phyloP scores from a whole-genome alignment of 2,329 filamentous ascomycete genomes.

The Penicillium sp. region DNA sequence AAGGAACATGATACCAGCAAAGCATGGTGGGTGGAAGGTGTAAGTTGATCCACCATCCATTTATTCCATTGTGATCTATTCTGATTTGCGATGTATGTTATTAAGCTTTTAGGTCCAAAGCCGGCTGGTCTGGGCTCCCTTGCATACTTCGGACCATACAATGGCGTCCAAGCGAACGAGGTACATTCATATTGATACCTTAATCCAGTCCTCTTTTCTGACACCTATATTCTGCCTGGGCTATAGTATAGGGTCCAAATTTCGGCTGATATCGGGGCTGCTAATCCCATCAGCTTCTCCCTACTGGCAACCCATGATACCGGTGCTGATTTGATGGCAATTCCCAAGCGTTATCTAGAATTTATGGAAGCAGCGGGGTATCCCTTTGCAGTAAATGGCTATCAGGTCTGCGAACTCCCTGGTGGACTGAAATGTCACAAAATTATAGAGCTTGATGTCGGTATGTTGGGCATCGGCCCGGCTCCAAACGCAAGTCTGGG shows the following conservation, averaged over 20 bases:
- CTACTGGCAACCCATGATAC: constrained; percentile 1
- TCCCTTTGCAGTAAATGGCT: not conserved
- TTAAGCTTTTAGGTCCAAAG: not conserved
- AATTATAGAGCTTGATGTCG: not conserved
- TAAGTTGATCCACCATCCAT: not conserved
- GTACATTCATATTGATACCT: not conserved
- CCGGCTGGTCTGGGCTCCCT: not conserved
- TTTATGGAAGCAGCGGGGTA: not conserved
- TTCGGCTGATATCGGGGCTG: not conserved
- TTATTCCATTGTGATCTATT: not conserved
- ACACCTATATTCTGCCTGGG: not conserved
- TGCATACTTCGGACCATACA: not conserved
- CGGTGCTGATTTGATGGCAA: constrained; percentile 2
- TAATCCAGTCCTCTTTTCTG: not conserved
- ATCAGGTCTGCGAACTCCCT: not conserved
- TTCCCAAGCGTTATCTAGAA: not conserved
- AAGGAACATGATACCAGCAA: not conserved
- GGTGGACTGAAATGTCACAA: not conserved
- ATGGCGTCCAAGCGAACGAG: not conserved
- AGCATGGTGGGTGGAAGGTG: constrained; percentile 11
- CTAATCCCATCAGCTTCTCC: not conserved
- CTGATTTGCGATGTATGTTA: not conserved
- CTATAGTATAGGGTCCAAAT: not conserved
- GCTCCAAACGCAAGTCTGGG: not conserved
- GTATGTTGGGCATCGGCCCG: not conserved